Percentiles rank a stretch among this genome's conserved stretches.
Evolutionary conservation across 2,329 filamentous ascomycete species (phyloP).

Genomic region (Metarhizium album): DNA sequence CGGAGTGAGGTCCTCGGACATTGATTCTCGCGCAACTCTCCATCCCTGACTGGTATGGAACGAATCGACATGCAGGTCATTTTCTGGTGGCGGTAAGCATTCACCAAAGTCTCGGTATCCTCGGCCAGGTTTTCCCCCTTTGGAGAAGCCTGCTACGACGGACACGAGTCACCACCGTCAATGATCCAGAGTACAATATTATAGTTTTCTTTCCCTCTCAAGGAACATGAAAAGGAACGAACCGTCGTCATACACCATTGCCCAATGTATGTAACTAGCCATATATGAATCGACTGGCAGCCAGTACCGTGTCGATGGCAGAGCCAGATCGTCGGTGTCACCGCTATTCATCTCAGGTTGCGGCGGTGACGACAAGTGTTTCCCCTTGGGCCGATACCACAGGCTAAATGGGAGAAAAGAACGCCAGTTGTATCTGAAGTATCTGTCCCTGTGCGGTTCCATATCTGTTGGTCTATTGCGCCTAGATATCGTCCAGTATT

Average conservation of each 20-base stretch:
- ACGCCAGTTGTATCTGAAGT: background rate
- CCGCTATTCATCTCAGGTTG: background rate
- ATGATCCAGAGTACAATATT: background rate
- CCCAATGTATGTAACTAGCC: no score
- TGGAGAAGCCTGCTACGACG: background rate
- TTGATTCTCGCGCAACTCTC: background rate
- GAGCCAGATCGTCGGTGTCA: constrained; percentile 1
- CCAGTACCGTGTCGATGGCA: background rate
- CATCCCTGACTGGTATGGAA: background rate
- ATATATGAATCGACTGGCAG: background rate
- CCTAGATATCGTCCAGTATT: background rate
- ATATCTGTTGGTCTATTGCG: background rate
- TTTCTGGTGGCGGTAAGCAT: background rate
- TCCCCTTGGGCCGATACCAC: background rate
- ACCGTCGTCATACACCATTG: background rate
- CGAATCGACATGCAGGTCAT: background rate
- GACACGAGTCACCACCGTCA: background rate
- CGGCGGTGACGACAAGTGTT: background rate
- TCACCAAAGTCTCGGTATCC: background rate
- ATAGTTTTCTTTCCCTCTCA: no score
- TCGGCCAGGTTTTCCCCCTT: background rate
- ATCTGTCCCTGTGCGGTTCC: background rate
- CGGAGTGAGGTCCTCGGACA: background rate
- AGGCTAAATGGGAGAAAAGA: background rate
- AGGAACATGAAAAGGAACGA: background rate